Conservation (phyloP, 148 eudicot species). For the Rheum nobile region DNA sequence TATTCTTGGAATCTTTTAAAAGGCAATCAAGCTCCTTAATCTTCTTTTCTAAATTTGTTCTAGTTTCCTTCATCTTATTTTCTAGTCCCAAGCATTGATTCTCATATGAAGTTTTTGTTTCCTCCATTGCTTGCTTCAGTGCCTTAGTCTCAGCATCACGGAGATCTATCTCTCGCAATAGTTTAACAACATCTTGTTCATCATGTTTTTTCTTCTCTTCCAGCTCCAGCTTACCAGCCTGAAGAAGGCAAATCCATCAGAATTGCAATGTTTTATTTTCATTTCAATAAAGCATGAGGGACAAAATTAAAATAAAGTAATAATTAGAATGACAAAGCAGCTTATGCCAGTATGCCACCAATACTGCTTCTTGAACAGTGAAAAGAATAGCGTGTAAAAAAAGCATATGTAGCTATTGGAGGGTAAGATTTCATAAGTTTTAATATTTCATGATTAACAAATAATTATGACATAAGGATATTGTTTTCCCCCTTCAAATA, state of each 20-base stretch:
- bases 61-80: slow-evolving; percentile 38
- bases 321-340: background rate
- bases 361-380: background rate
- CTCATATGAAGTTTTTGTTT: slow-evolving; percentile 35
- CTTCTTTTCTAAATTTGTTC: slow-evolving; percentile 49
- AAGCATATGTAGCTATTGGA: background rate
- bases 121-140: slow-evolving; percentile 48
- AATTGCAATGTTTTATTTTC: background rate
- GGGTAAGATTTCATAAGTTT: background rate
- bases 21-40: slow-evolving; percentile 48
- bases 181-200: slow-evolving; percentile 42
- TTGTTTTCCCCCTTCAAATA: background rate
- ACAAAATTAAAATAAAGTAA: background rate
- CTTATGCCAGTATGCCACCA: background rate
- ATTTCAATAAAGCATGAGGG: background rate
- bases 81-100: slow-evolving; percentile 37
- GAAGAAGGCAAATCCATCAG: slow-evolving; percentile 14
- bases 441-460: background rate
- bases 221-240: slow-evolving; percentile 60
- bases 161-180: slow-evolving; percentile 50
- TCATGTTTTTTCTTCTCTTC: slow-evolving; percentile 61
- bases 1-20: slow-evolving; percentile 50
- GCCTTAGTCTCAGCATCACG: slow-evolving; percentile 36
- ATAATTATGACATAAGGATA: background rate
- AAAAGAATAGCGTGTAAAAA: background rate